phyloP scores from a whole-genome alignment of 2,329 filamentous ascomycete species.

The Remersonia thermophila region DNA sequence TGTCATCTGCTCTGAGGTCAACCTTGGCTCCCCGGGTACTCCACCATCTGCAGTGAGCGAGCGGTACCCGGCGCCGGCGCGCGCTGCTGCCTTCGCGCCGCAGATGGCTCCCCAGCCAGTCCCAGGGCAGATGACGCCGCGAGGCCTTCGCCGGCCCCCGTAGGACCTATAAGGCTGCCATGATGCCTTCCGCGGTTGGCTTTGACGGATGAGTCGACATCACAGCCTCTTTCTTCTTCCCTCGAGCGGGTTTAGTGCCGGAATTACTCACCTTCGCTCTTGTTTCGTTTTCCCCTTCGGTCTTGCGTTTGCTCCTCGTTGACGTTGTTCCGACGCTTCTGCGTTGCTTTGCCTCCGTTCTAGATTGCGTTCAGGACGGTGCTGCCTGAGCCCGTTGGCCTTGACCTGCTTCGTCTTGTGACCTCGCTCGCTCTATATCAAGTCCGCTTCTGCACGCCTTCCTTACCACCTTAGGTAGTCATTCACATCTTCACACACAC shows the following conservation, averaged over 20 bases:
- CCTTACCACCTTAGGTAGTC: slow-evolving; percentile 2
- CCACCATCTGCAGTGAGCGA: slow-evolving; percentile 10
- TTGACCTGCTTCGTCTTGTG: slow-evolving; percentile 9
- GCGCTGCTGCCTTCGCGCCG: slow-evolving; percentile 18
- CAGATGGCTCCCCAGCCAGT: no score
- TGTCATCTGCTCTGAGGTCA: slow-evolving; percentile 7
- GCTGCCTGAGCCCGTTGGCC: slow-evolving; percentile 8
- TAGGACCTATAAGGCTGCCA: slow-evolving; percentile 41
- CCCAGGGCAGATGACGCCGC: slow-evolving; percentile 17
- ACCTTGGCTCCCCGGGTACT: slow-evolving; percentile 8
- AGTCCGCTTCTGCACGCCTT: no score
- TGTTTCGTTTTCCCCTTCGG: slow-evolving; percentile 11
- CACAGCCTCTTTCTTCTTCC: slow-evolving; percentile 8
- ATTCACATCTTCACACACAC: slow-evolving; percentile 7
- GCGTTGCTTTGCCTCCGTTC: slow-evolving; percentile 7
- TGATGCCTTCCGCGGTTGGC: slow-evolving; percentile 31
- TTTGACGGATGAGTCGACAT: slow-evolving; percentile 17
- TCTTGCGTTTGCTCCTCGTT: slow-evolving; percentile 17
- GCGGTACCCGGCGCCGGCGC: slow-evolving; percentile 1
- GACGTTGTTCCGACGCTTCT: slow-evolving; percentile 8
- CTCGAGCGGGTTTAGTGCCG: slow-evolving; percentile 14
- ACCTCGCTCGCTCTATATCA: background rate
- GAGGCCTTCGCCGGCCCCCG: slow-evolving; percentile 19
- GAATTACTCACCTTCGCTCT: slow-evolving; percentile 18
- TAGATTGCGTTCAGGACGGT: slow-evolving; percentile 2